phyloP scores from a whole-genome alignment of 2,329 filamentous ascomycete genomes.

The Myrmaecium sp. region DNA sequence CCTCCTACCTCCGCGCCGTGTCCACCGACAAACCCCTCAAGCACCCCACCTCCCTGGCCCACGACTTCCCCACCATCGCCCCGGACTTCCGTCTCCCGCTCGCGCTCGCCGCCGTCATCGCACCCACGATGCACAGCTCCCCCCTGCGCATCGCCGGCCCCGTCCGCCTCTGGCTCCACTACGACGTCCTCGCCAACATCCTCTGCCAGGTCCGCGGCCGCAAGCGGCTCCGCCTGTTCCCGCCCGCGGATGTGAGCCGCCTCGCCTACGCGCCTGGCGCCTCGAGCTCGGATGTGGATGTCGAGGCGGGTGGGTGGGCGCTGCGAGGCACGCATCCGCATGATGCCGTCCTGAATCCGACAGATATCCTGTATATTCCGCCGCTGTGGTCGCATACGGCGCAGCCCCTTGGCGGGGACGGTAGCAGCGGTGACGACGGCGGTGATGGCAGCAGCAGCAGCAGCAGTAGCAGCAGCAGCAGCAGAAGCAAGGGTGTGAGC shows the following conservation, averaged over 20 bases:
- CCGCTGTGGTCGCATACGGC: constrained; percentile 70
- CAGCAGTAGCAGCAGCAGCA: too few relatives aligned
- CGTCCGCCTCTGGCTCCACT: constrained; percentile 81
- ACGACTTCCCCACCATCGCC: constrained; percentile 55
- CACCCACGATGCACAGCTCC: constrained; percentile 57
- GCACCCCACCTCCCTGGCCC: constrained; percentile 48
- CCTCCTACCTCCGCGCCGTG: constrained; percentile 63
- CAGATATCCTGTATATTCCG: constrained; percentile 67
- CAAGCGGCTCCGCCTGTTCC: constrained; percentile 62
- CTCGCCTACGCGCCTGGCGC: constrained; percentile 59
- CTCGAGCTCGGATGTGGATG: constrained; percentile 62
- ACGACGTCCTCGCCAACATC: constrained; percentile 80
- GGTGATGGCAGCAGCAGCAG: constrained; percentile 1
- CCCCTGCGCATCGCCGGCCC: constrained; percentile 63
- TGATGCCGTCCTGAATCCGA: constrained; percentile 47
- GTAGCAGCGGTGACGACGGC: constrained; percentile 5
- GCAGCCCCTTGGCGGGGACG: constrained; percentile 30
- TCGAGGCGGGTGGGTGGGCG: constrained; percentile 32
- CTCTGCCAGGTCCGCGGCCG: constrained; percentile 62
- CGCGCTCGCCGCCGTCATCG: constrained; percentile 37
- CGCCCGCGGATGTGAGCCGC: constrained; percentile 53
- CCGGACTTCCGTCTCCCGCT: constrained; percentile 53
- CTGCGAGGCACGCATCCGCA: constrained; percentile 38
- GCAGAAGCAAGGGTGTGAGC: constrained; percentile 36
- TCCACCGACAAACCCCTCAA: constrained; percentile 52